These are phyloP conservation scores for Gyrodon lividus DNA, from an alignment of 768 basidiomycete genomes.

Conservation along the genomic window DNA sequence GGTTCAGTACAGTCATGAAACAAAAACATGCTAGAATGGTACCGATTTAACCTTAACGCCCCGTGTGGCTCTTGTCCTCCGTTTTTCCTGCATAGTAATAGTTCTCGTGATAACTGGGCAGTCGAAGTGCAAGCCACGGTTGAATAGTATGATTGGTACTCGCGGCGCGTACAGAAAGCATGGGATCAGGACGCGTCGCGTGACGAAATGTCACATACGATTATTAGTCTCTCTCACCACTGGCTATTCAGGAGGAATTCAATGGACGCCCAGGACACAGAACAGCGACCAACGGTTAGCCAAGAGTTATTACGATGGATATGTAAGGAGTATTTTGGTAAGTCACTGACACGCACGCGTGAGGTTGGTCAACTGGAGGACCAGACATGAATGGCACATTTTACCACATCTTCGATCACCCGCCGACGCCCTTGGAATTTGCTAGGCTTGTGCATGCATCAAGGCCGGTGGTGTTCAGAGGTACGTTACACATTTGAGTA, in stretches of 20 bases:
- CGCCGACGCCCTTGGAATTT: slow-evolving; percentile 71
- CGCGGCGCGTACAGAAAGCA: background rate
- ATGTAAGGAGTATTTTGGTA: slow-evolving; percentile 38
- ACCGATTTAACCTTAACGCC: slow-evolving; percentile 19
- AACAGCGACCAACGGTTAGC: slow-evolving; percentile 12
- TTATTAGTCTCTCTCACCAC: slow-evolving; percentile 7
- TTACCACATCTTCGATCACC: slow-evolving; percentile 46
- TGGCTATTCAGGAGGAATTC: background rate
- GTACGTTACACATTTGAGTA: slow-evolving; percentile 33
- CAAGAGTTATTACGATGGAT: slow-evolving; percentile 33
- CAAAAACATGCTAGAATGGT: background rate
- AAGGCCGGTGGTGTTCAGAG: slow-evolving; percentile 73
- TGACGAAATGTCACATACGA: slow-evolving; percentile 21
- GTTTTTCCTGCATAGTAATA: slow-evolving; percentile 24
- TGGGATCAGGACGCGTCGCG: slow-evolving; percentile 26
- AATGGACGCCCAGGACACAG: slow-evolving; percentile 14
- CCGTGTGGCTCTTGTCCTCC: slow-evolving; percentile 18
- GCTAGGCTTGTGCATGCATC: slow-evolving; percentile 63
- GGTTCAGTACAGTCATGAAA: slow-evolving; percentile 6
- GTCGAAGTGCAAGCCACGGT: background rate
- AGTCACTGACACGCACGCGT: background rate
- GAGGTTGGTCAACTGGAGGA: background rate
- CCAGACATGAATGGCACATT: slow-evolving; percentile 60
- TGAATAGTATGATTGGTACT: background rate
- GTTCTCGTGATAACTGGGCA: background rate